Evolutionary conservation across 2,329 filamentous ascomycete species (phyloP).

Genomic region (Microsporum audouinii): DNA sequence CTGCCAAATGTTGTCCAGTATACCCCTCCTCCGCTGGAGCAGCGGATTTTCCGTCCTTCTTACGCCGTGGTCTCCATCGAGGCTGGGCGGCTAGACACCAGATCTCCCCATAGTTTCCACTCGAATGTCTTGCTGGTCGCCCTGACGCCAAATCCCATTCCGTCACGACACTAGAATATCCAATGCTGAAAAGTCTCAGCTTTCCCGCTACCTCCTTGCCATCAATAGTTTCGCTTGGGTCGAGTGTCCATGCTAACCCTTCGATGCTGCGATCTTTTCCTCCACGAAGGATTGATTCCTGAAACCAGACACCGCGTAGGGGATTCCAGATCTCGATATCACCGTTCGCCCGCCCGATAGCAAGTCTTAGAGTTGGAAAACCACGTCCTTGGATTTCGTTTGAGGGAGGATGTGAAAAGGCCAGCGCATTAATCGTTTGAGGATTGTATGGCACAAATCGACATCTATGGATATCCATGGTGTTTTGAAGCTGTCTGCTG

Average conservation of each 20-base stretch:
- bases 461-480: slow-evolving; percentile 93
- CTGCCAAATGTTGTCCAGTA: slow-evolving; percentile 57
- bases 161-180: slow-evolving; percentile 80
- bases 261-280: slow-evolving; percentile 81
- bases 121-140: slow-evolving; percentile 65
- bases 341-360: slow-evolving; percentile 84
- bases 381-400: slow-evolving; percentile 36
- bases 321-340: slow-evolving; percentile 99
- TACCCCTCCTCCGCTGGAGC: slow-evolving; percentile 29
- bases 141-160: slow-evolving; percentile 88
- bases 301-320: slow-evolving; percentile 67
- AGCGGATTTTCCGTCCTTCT: slow-evolving; percentile 26
- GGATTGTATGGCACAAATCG: slow-evolving; percentile 90
- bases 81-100: slow-evolving; percentile 94
- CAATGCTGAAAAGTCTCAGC: slow-evolving; percentile 87
- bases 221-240: slow-evolving; percentile 54
- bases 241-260: slow-evolving; percentile 81
- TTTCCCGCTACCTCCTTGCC: slow-evolving; percentile 55
- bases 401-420: slow-evolving; percentile 67
- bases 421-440: slow-evolving; percentile 84
- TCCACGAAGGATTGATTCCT: slow-evolving; percentile 75
- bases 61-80: slow-evolving; percentile 34
- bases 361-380: slow-evolving; percentile 58
- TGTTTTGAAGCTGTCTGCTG: slow-evolving; percentile 8
- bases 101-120: slow-evolving; percentile 87